Evolutionary conservation across 257 asterid genomes (phyloP), one percentile per base, ranked within the genome.

Genomic region (Linderniella brevidens): DNA sequence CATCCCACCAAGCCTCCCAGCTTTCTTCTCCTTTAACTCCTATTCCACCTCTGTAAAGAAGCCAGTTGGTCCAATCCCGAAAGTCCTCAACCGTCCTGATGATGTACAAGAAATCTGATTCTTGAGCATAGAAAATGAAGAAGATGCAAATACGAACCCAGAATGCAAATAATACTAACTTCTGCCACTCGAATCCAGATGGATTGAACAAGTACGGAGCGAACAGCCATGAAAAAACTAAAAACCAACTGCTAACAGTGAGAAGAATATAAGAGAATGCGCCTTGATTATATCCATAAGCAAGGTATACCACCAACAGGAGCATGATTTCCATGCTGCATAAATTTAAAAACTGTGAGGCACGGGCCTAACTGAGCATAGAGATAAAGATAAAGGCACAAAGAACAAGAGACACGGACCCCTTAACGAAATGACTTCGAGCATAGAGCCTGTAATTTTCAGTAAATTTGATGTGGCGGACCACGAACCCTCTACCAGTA

Each of bases 1-100:
- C 98, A 69, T 90, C 98, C 98, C 98, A 90, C 96, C 95, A 90
- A 54, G 98, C 96, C 69, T 90, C 98, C 98, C 98, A 85, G 75
- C 98, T 90, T 79, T 90, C 98, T 68, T 75, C 86, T 41, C 96
- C 98, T 72, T 75, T 90, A 54, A 90, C 98, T 61, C 98, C 98
- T 64, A 90, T 90, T 59, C 98, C 98, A 60, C 98, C 98, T 67
- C 98, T 71, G 62, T 90, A 90, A 47, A 90, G 76, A 56, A 90
- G 94, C 98, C 98, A 90, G 65, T 85, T 85, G 52, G 98, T 90
- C 98, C 96, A 90, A 64, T 90, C 94, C 44, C 88, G 81, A 41
- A 88, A 88, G 75, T 88, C 98, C 66, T 88, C 95, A 35, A 88
- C 94, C 8, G 95, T 78, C 92, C 98, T 88, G 55, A 57, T 50